Conservation (phyloP, 106 monocot species). For the Dendrobium nobile region DNA sequence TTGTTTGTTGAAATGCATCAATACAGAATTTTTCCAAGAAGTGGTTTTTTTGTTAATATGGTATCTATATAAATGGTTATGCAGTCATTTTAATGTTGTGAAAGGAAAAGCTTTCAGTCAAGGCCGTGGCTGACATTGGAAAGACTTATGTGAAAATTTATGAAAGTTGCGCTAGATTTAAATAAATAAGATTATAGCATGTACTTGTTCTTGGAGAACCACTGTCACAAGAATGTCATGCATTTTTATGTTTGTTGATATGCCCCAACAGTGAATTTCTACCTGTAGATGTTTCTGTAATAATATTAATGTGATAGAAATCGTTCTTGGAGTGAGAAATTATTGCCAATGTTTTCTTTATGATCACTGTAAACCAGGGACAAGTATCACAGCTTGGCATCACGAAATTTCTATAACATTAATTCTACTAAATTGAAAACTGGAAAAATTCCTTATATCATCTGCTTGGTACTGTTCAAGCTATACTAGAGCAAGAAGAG, state of each 20-base stretch:
- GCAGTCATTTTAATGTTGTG: neutral
- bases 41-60: neutral
- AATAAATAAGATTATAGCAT: too few species aligned
- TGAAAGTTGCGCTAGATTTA: neutral
- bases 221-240: too few species aligned
- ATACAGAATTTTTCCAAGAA: neutral
- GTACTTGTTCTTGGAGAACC: too few species aligned
- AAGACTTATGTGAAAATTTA: neutral
- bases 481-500: neutral
- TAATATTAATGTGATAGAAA: too few species aligned
- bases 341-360: neutral
- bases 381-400: neutral
- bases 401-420: neutral
- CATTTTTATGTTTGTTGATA: too few species aligned
- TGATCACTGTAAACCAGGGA: neutral
- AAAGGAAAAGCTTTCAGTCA: neutral
- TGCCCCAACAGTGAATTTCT: too few species aligned
- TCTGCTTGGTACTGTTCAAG: neutral
- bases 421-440: neutral
- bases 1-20: constrained; percentile 1
- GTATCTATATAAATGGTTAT: neutral
- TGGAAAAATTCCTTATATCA: too few species aligned
- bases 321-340: too few species aligned
- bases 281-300: too few species aligned
- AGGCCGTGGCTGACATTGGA: neutral